These are phyloP conservation scores for Cetradonia linearis DNA, from an alignment of 495 filamentous ascomycete genomes.

Conservation along the genomic window DNA sequence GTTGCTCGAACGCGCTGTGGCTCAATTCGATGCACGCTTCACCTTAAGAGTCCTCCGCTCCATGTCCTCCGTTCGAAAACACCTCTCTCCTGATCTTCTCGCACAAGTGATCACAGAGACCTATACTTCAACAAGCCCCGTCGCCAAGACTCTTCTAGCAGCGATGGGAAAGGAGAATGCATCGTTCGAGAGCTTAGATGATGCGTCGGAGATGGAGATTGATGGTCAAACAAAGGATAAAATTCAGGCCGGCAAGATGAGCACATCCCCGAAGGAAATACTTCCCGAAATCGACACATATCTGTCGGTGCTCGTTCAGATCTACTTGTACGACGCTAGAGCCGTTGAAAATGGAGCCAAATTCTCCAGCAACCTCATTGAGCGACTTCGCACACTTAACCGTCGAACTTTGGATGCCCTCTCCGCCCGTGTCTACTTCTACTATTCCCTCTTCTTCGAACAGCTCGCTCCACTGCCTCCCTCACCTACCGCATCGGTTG, in stretches of 20 bases:
- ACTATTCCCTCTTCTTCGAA: slow-evolving; percentile 90
- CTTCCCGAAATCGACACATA: slow-evolving; percentile 90
- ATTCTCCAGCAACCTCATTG: slow-evolving; percentile 72
- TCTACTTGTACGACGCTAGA: slow-evolving; percentile 78
- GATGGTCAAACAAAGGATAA: slow-evolving; percentile 53
- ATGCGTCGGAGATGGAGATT: slow-evolving; percentile 63
- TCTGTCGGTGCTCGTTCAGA: slow-evolving; percentile 78
- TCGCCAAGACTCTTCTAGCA: slow-evolving; percentile 58
- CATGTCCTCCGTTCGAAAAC: slow-evolving; percentile 89
- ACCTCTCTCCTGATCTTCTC: slow-evolving; percentile 70
- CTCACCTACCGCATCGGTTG: slow-evolving; percentile 71
- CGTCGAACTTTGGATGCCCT: slow-evolving; percentile 89
- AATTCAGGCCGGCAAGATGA: slow-evolving; percentile 26
- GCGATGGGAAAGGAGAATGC: slow-evolving; percentile 55
- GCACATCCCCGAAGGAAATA: slow-evolving; percentile 48
- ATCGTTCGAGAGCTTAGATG: slow-evolving; percentile 42
- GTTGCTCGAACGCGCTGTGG: slow-evolving; percentile 82
- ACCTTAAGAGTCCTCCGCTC: slow-evolving; percentile 86
- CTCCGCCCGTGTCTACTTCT: slow-evolving; percentile 93
- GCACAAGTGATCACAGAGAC: slow-evolving; percentile 71
- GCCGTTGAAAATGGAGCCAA: slow-evolving; percentile 64
- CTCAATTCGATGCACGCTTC: slow-evolving; percentile 90
- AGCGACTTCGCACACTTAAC: slow-evolving; percentile 78
- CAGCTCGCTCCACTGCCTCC: slow-evolving; percentile 76
- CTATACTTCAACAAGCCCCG: slow-evolving; percentile 54